Conservation (phyloP, 305 asterid genomes). For the Solanum chacoense region DNA sequence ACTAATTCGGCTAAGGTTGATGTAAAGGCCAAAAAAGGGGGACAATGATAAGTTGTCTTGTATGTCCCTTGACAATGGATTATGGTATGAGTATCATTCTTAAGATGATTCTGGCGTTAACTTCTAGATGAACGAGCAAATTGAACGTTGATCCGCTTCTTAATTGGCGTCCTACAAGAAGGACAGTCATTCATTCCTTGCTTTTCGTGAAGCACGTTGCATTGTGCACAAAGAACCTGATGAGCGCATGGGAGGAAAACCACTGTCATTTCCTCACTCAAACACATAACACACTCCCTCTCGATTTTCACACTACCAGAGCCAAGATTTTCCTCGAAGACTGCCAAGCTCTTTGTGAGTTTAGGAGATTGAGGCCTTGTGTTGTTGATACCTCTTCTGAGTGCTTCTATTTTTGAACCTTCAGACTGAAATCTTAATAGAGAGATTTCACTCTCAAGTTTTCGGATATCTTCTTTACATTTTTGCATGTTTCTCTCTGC, state of each 20-base stretch:
- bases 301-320: conserved; percentile 30
- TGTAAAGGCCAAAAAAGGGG: neutral
- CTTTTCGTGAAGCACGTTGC: conserved; percentile 47
- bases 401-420: conserved; percentile 43
- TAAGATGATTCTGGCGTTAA: neutral
- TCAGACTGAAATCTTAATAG: conserved; percentile 36
- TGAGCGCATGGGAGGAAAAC: conserved; percentile 79
- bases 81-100: neutral
- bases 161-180: conserved; percentile 57
- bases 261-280: conserved; percentile 60
- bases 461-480: conserved; percentile 27
- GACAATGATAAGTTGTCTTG: neutral
- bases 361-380: conserved; percentile 14
- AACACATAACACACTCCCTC: conserved; percentile 79
- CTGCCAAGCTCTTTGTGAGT: conserved; percentile 27
- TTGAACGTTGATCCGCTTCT: conserved; percentile 33
- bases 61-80: neutral
- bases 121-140: neutral
- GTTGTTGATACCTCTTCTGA: conserved; percentile 22
- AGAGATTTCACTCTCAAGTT: conserved; percentile 35
- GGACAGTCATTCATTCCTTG: conserved; percentile 74
- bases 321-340: conserved; percentile 26
- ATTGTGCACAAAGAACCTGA: conserved; percentile 54
- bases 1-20: neutral
- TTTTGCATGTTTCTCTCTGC: conserved; percentile 24